Evolutionary conservation across 768 basidiomycete genomes (phyloP).

Genomic region (Suillus fuscotomentosus): DNA sequence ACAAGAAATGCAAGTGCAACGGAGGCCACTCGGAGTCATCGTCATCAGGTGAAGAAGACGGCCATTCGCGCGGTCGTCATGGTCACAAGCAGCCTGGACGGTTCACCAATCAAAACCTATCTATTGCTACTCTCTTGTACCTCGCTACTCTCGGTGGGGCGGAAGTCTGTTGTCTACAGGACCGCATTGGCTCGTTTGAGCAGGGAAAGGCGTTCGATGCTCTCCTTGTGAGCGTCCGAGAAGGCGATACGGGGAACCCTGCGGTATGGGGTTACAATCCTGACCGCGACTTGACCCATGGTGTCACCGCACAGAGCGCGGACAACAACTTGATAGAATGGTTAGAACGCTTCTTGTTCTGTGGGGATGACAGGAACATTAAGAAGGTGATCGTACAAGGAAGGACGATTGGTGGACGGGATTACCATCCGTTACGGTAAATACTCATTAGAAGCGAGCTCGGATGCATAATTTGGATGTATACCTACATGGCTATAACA

Average conservation of each 20-base stretch:
- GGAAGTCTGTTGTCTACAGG: constrained; percentile 68
- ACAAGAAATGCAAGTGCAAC: constrained; percentile 4
- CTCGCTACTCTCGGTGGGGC: constrained; percentile 94
- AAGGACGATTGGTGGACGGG: constrained; percentile 67
- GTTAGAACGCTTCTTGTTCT: constrained; percentile 85
- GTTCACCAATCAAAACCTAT: constrained; percentile 63
- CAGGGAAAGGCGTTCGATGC: constrained; percentile 92
- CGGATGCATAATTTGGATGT: background rate
- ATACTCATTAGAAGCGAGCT: background rate
- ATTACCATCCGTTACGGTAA: constrained; percentile 16
- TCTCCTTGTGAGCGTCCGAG: constrained; percentile 61
- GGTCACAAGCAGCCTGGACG: background rate
- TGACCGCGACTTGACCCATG: constrained; percentile 30
- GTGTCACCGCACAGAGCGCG: constrained; percentile 24
- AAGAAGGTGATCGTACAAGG: constrained; percentile 84
- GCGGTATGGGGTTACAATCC: constrained; percentile 46
- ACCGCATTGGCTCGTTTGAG: constrained; percentile 72
- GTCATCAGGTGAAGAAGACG: constrained; percentile 1
- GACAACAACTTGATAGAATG: constrained; percentile 44
- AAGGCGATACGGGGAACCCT: constrained; percentile 50
- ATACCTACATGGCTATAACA: background rate
- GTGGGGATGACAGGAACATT: constrained; percentile 86
- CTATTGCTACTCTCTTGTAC: constrained; percentile 76
- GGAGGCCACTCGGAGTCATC: background rate
- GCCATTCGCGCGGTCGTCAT: background rate